Percentiles rank a stretch among this genome's conserved stretches.
Conservation (phyloP, 495 filamentous ascomycete species). For the Ramalina intermedia region DNA sequence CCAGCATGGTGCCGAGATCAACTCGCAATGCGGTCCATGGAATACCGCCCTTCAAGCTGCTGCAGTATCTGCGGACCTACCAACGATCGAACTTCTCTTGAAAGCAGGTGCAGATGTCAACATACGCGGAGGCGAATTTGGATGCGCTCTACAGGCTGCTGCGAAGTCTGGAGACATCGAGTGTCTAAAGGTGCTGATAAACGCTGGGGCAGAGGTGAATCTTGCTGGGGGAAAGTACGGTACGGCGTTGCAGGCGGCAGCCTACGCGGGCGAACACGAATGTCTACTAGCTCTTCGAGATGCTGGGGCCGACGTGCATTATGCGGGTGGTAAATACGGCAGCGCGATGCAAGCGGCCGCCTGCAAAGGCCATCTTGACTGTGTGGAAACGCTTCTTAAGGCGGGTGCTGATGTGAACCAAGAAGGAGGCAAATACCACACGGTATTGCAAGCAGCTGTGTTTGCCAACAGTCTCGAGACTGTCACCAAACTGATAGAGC, state of each 20-base stretch:
- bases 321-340: conserved; percentile 5
- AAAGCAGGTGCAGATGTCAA: conserved; percentile 18
- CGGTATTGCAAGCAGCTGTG: conserved; percentile 18
- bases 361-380: not conserved
- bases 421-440: conserved; percentile 9
- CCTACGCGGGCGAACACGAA: conserved; percentile 9
- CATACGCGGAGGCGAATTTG: conserved; percentile 4
- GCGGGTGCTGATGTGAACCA: conserved; percentile 17
- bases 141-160: conserved; percentile 14
- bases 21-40: conserved; percentile 7
- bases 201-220: conserved; percentile 21
- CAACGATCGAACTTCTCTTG: conserved; percentile 15
- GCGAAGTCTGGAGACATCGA: conserved; percentile 8
- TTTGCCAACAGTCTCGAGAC: conserved; percentile 7
- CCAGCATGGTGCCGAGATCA: conserved; percentile 18
- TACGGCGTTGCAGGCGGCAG: conserved; percentile 16
- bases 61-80: not conserved
- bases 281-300: conserved; percentile 16
- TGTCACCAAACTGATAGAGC: conserved; percentile 13
- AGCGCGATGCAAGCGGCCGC: conserved; percentile 6
- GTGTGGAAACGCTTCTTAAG: conserved; percentile 12
- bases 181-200: conserved; percentile 11
- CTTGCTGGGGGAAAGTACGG: conserved; percentile 10
- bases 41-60: conserved; percentile 19
- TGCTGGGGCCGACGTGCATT: not conserved